Evolutionary conservation across 2,329 filamentous ascomycete genomes (phyloP).

Genomic region (Fusarium sp.): DNA sequence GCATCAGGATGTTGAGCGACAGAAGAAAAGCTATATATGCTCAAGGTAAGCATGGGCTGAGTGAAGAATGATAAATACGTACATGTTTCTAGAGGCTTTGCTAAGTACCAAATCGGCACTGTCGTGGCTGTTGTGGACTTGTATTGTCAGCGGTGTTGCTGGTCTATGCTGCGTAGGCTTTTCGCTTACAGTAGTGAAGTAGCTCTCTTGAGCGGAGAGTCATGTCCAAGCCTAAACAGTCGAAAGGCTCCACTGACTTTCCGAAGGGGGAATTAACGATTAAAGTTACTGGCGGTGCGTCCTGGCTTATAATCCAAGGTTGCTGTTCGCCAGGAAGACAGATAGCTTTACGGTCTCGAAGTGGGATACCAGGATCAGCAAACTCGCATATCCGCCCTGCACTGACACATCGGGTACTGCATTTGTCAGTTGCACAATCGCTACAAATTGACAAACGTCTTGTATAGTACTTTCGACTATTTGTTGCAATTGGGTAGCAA

Average conservation of each 20-base stretch:
- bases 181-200: conserved; percentile 39
- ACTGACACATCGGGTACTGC: conserved; percentile 28
- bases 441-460: rapidly evolving
- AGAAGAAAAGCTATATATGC: conserved; percentile 7
- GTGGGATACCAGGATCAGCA: conserved; percentile 22
- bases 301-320: conserved; percentile 26
- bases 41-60: rapidly evolving
- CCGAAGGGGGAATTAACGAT: neutral
- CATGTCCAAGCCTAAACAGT: conserved; percentile 36
- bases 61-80: neutral
- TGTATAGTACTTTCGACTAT: neutral
- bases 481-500: neutral
- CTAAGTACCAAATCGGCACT: conserved; percentile 4
- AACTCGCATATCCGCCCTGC: conserved; percentile 31
- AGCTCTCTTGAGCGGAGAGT: conserved; percentile 39
- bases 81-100: conserved; percentile 12
- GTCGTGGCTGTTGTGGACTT: conserved; percentile 33
- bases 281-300: neutral
- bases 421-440: neutral
- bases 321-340: conserved; percentile 38
- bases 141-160: neutral
- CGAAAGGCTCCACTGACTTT: conserved; percentile 32
- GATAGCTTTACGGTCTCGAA: conserved; percentile 35
- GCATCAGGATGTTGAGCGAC: conserved; percentile 34
- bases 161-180: too few species aligned